phyloP scores from a whole-genome alignment of 257 asterid species.

The Solanum medicagineum region DNA sequence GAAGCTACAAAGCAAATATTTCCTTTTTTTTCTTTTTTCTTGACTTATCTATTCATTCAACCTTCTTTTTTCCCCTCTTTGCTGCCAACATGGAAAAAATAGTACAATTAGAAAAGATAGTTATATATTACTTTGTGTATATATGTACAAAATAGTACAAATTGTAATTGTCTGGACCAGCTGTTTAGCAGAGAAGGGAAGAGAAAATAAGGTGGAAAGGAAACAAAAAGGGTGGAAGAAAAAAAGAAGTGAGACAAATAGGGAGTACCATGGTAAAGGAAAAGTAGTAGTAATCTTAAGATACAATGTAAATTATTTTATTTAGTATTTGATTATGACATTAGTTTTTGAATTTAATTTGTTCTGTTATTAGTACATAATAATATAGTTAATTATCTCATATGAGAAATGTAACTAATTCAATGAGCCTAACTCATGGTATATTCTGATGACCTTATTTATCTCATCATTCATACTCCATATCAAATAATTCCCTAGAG shows the following conservation, averaged over 20 bases:
- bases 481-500: not conserved
- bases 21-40: no score
- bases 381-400: rapidly evolving
- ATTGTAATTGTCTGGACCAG: not conserved
- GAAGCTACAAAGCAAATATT: no score
- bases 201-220: constrained; percentile 4
- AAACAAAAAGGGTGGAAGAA: not conserved
- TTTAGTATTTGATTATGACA: rapidly evolving
- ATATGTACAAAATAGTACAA: not conserved
- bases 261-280: constrained; percentile 1
- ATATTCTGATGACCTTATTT: not conserved
- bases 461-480: not conserved
- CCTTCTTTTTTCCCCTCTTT: no score
- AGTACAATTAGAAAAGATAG: not conserved
- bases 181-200: not conserved
- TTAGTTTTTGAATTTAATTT: not conserved
- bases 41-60: no score
- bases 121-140: not conserved
- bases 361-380: not conserved
- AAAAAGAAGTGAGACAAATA: constrained; percentile 13
- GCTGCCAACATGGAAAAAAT: not conserved
- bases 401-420: not conserved
- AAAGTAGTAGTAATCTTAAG: not conserved
- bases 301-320: not conserved
- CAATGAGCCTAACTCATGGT: not conserved